Percentiles rank a stretch among this genome's conserved stretches.
These are phyloP conservation scores for Beauveria scarabaeidicola DNA, from an alignment of 2,329 filamentous ascomycete genomes.

Conservation along the genomic window DNA sequence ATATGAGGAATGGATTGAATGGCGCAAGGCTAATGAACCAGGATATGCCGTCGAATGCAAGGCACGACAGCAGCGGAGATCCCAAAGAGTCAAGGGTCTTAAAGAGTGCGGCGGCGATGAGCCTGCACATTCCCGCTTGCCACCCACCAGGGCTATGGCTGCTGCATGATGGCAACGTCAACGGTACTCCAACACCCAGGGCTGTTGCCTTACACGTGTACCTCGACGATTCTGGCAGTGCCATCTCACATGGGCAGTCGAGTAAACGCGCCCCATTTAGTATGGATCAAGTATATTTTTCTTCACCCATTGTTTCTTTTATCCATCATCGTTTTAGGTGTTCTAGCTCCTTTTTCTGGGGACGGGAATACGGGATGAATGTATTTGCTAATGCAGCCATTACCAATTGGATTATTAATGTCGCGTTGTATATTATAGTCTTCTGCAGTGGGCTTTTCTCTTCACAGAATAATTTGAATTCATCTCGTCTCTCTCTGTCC, in stretches of 20 bases:
- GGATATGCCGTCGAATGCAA: constrained; percentile 40
- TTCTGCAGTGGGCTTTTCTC: not conserved
- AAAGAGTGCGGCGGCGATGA: not conserved
- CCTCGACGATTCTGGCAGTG: not conserved
- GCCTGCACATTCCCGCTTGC: not conserved
- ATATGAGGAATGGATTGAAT: constrained; percentile 41
- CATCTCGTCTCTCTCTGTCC: not conserved
- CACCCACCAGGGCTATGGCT: not conserved
- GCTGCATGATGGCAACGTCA: not conserved
- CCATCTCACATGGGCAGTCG: not conserved
- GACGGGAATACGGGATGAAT: not conserved
- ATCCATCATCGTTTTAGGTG: not conserved
- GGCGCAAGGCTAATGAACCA: constrained; percentile 39
- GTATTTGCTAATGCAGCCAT: not conserved
- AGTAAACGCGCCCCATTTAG: not conserved
- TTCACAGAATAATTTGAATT: not conserved
- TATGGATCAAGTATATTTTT: not conserved
- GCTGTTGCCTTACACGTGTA: not conserved
- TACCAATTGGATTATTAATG: constrained; percentile 8
- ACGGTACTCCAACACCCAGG: not conserved
- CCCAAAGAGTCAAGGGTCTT: constrained; percentile 19
- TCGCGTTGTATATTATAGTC: not conserved
- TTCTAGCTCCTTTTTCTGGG: not conserved
- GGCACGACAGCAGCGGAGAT: constrained; percentile 32
- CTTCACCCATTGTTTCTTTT: not conserved